These are phyloP conservation scores for Musa itinerans DNA, from an alignment of 176 grass and related monocot species.

Conservation along the genomic window DNA sequence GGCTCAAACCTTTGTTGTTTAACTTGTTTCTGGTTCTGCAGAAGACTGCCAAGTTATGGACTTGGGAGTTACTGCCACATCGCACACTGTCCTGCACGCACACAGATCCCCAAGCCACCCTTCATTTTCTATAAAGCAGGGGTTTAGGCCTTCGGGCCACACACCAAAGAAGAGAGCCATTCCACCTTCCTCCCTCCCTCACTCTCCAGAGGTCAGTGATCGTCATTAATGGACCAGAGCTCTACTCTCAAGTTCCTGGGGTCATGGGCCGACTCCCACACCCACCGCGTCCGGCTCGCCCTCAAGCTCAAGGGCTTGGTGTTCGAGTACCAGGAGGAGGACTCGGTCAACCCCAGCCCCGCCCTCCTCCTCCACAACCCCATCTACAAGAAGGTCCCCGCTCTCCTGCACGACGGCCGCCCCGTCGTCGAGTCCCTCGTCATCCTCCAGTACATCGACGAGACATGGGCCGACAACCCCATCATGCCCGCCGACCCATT, in stretches of 20 bases:
- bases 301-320: conserved; percentile 4
- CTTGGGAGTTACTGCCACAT: not conserved
- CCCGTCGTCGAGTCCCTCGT: not conserved
- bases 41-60: not conserved
- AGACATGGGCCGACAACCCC: not conserved
- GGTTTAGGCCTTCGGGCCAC: not conserved
- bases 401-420: not conserved
- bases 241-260: not conserved
- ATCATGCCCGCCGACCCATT: conserved; percentile 26
- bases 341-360: not conserved
- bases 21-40: not conserved
- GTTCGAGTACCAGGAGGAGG: conserved; percentile 4
- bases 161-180: too few species aligned
- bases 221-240: too few species aligned
- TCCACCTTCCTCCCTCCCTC: too few species aligned
- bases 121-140: not conserved
- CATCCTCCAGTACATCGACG: conserved; percentile 7
- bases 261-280: conserved; percentile 5
- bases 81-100: not conserved
- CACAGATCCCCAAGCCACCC: not conserved
- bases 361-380: not conserved
- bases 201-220: not conserved
- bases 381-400: not conserved
- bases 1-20: too few species aligned
- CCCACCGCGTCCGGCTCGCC: conserved; percentile 4